phyloP scores from a whole-genome alignment of 2,329 filamentous ascomycete genomes.

The Diaporthe nobilis region DNA sequence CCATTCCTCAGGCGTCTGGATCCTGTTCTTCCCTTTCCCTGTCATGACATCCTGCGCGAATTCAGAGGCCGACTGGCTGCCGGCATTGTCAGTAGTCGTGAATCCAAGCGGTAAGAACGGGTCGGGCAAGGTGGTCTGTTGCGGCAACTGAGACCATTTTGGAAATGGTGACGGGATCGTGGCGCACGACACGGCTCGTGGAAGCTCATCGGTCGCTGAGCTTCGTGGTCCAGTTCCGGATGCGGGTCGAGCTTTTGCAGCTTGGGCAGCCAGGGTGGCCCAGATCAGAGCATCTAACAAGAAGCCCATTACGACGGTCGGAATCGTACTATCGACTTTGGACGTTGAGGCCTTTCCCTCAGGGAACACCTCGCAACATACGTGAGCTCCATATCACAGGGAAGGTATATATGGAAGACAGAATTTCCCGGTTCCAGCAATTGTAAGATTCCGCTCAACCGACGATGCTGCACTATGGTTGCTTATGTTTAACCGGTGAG shows the following conservation, averaged over 20 bases:
- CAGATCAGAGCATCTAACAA: neutral
- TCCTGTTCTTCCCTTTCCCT: constrained; percentile 57
- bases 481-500: constrained; percentile 12
- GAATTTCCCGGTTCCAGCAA: neutral
- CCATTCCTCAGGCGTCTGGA: constrained; percentile 62
- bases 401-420: constrained; percentile 1
- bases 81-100: constrained; percentile 54
- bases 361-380: no score
- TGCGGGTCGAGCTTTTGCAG: neutral
- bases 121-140: constrained; percentile 58
- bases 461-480: neutral
- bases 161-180: constrained; percentile 50
- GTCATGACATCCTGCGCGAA: constrained; percentile 53
- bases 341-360: neutral
- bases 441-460: constrained; percentile 1
- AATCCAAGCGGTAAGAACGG: constrained; percentile 59
- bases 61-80: constrained; percentile 44
- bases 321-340: neutral
- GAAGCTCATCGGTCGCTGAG: constrained; percentile 16
- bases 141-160: constrained; percentile 53
- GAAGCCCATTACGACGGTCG: neutral
- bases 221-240: neutral
- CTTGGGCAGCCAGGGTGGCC: neutral
- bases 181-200: constrained; percentile 42
- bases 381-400: neutral